phyloP scores from a whole-genome alignment of 495 filamentous ascomycete species.

The Penicillium longicatenatum region DNA sequence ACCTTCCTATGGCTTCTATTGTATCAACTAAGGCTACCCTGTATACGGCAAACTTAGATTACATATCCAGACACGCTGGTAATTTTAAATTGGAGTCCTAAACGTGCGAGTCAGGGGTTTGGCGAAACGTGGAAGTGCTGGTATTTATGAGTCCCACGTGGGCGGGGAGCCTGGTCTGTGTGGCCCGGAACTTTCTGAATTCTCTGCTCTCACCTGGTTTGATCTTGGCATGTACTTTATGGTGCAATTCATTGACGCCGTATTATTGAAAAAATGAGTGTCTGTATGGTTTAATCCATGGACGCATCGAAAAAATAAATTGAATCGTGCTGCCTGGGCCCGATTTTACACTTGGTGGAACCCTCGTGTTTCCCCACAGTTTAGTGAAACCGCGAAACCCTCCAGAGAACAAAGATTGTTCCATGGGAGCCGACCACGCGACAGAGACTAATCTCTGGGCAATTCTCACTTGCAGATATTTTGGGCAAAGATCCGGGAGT shows the following conservation, averaged over 20 bases:
- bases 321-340: constrained; percentile 7
- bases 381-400: background rate
- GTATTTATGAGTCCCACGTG: background rate
- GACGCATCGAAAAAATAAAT: background rate
- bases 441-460: background rate
- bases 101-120: too few relatives aligned
- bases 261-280: background rate
- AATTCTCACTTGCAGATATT: background rate
- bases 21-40: too few relatives aligned
- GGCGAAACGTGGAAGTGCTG: background rate
- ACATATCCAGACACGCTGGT: too few relatives aligned
- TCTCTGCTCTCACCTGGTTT: background rate
- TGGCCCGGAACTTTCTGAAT: background rate
- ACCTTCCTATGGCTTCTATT: too few relatives aligned
- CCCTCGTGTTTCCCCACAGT: constrained; percentile 1
- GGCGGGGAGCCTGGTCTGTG: background rate
- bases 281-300: background rate
- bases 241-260: background rate
- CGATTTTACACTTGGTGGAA: background rate
- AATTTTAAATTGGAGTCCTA: too few relatives aligned
- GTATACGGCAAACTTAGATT: too few relatives aligned
- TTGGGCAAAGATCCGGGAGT: background rate
- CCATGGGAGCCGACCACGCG: background rate
- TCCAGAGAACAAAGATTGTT: background rate
- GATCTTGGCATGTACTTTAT: background rate